These are phyloP conservation scores for Eutrema heterophyllum DNA, from an alignment of 345 rosid species.

Conservation along the genomic window DNA sequence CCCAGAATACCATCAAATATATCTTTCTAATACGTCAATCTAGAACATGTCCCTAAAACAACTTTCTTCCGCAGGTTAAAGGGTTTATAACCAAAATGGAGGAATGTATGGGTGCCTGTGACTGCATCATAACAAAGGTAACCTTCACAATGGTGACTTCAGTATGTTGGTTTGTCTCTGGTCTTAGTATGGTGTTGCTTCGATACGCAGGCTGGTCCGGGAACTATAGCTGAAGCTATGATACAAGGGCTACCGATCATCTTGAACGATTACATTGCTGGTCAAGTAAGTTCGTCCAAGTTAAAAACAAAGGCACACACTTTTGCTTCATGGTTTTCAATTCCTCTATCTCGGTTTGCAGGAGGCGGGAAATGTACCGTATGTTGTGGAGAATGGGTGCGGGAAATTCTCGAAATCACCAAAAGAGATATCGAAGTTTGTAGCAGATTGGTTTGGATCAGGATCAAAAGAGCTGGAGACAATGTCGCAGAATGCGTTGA, in stretches of 20 bases:
- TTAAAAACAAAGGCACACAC: not conserved
- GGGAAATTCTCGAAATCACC: slow-evolving; percentile 88
- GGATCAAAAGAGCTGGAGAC: slow-evolving; percentile 59
- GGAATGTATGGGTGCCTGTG: slow-evolving; percentile 98
- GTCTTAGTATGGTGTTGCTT: not conserved
- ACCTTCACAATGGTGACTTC: not conserved
- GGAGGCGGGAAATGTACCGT: slow-evolving; percentile 98
- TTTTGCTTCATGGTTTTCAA: not conserved
- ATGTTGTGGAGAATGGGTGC: slow-evolving; percentile 86
- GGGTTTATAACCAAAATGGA: slow-evolving; percentile 97
- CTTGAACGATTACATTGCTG: slow-evolving; percentile 88
- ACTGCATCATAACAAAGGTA: slow-evolving; percentile 98
- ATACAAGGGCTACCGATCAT: slow-evolving; percentile 92
- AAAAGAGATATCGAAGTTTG: slow-evolving; percentile 71
- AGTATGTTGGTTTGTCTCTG: not conserved
- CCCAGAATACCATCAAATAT: too few relatives aligned
- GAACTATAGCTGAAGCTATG: slow-evolving; percentile 99
- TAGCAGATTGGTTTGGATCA: slow-evolving; percentile 84
- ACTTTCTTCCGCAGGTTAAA: slow-evolving; percentile 51
- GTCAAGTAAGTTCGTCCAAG: slow-evolving; percentile 58
- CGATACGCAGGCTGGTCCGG: slow-evolving; percentile 87
- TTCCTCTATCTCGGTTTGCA: slow-evolving; percentile 5
- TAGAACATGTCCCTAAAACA: not conserved
- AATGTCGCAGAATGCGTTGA: slow-evolving; percentile 81
- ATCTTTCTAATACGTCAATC: not conserved